A percentile compares a stretch with the other conserved stretches of the same genome.
phyloP scores from a whole-genome alignment of 768 basidiomycete species.

The Mycena maculata region DNA sequence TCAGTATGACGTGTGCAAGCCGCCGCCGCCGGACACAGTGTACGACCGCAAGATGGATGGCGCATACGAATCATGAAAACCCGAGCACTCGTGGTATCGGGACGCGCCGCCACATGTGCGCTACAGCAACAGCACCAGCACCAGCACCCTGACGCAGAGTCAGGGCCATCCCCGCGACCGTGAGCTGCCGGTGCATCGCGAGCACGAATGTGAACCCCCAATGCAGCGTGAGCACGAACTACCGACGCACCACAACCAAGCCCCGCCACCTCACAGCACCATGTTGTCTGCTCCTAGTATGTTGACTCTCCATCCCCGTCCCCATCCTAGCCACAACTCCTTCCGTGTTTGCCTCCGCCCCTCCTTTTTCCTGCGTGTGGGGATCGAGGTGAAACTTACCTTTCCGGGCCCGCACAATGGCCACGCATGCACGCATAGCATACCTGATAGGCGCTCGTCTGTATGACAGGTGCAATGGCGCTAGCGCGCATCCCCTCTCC shows the following conservation, averaged over 20 bases:
- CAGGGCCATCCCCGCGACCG: constrained; percentile 22
- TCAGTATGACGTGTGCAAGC: constrained; percentile 3
- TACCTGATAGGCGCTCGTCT: background rate
- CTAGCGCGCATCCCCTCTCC: too few species aligned
- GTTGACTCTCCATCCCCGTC: constrained; percentile 35
- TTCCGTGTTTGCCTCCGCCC: constrained; percentile 31
- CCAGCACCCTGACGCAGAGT: constrained; percentile 7
- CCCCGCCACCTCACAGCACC: constrained; percentile 19
- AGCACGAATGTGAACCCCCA: constrained; percentile 21
- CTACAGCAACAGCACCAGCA: constrained; percentile 13
- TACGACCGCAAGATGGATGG: background rate
- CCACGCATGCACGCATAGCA: background rate
- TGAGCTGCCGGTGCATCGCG: constrained; percentile 13
- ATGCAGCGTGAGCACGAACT: constrained; percentile 6
- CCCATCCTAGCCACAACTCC: constrained; percentile 7
- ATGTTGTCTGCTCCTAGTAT: constrained; percentile 36
- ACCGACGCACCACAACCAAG: background rate
- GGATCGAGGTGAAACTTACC: background rate
- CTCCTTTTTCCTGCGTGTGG: constrained; percentile 14
- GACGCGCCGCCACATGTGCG: background rate
- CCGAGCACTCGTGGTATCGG: background rate
- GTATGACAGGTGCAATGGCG: background rate
- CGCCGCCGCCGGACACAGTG: background rate
- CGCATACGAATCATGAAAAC: background rate
- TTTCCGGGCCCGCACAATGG: background rate